These are phyloP conservation scores for Microcyclosporella mali DNA, from an alignment of 2,329 filamentous ascomycete genomes.

Conservation along the genomic window DNA sequence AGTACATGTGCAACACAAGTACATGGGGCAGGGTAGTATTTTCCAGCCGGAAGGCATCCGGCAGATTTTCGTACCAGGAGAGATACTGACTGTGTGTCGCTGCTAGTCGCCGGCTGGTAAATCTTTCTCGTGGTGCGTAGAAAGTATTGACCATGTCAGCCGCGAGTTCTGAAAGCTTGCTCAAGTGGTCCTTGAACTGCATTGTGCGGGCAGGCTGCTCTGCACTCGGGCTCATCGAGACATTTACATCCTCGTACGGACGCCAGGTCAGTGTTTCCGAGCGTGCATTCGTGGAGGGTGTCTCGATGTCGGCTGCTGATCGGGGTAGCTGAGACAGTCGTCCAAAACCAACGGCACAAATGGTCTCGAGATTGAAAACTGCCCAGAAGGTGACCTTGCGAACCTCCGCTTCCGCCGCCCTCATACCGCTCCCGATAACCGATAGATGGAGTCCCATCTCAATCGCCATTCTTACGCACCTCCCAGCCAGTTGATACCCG, in stretches of 20 bases:
- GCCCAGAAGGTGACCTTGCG: constrained; percentile 51
- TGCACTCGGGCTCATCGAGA: constrained; percentile 53
- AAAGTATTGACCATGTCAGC: constrained; percentile 65
- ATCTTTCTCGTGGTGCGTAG: constrained; percentile 61
- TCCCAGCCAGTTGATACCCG: constrained; percentile 66
- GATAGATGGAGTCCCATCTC: constrained; percentile 63
- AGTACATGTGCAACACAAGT: constrained; percentile 51
- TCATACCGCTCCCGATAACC: constrained; percentile 31
- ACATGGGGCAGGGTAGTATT: constrained; percentile 68
- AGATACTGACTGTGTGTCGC: constrained; percentile 62
- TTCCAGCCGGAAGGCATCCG: constrained; percentile 56
- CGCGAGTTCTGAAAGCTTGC: constrained; percentile 66
- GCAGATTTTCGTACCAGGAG: constrained; percentile 64
- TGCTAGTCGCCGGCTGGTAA: constrained; percentile 59
- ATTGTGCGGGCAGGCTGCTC: constrained; percentile 56
- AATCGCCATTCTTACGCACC: constrained; percentile 64
- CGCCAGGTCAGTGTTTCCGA: constrained; percentile 33
- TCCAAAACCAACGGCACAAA: constrained; percentile 43
- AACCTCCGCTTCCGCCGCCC: constrained; percentile 41
- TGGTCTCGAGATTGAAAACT: constrained; percentile 44
- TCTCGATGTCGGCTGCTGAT: constrained; percentile 44
- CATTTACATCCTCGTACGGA: constrained; percentile 32
- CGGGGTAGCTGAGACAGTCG: constrained; percentile 44
- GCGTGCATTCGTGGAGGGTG: constrained; percentile 33
- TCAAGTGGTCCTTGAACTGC: constrained; percentile 49